These are phyloP conservation scores for Ilex paraguariensis DNA, from an alignment of 305 asterid species.

Conservation along the genomic window DNA sequence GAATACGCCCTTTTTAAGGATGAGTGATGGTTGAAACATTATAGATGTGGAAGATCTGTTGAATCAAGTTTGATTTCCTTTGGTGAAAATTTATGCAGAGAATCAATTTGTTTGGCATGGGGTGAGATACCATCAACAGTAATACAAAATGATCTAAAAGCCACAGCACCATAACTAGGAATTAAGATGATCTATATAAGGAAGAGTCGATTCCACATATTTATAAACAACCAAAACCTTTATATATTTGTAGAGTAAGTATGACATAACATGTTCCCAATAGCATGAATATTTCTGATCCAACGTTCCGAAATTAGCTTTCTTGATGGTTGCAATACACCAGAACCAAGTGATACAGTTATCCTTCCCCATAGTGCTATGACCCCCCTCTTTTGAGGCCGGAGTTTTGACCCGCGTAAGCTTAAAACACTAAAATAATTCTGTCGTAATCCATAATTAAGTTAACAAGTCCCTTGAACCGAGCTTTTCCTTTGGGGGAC, in stretches of 20 bases:
- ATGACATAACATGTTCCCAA: conserved; percentile 22
- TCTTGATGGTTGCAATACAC: background rate
- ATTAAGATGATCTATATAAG: conserved; percentile 8
- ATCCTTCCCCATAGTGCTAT: background rate
- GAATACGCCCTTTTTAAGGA: too few relatives aligned
- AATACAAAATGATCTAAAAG: too few relatives aligned
- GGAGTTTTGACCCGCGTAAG: conserved; percentile 2
- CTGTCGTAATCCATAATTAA: too few relatives aligned
- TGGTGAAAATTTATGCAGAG: too few relatives aligned
- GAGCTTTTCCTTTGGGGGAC: conserved; percentile 6
- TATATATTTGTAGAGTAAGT: conserved; percentile 19
- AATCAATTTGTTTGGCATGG: too few relatives aligned
- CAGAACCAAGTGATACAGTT: background rate
- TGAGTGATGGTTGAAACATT: too few relatives aligned
- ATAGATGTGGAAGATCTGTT: too few relatives aligned
- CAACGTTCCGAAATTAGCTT: conserved; percentile 27
- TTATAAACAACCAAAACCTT: conserved; percentile 6
- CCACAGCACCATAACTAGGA: too few relatives aligned
- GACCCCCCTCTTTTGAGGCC: conserved; percentile 6
- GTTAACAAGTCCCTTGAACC: background rate
- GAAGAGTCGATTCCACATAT: background rate
- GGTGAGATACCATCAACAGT: background rate
- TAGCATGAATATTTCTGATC: conserved; percentile 26
- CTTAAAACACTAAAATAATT: background rate
- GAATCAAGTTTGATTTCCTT: conserved; percentile 16